A percentile compares a stretch with the other conserved stretches of the same genome.
These are phyloP conservation scores for Suhomyces faveliae DNA, from an alignment of 805 yeast genomes.

Conservation along the genomic window DNA sequence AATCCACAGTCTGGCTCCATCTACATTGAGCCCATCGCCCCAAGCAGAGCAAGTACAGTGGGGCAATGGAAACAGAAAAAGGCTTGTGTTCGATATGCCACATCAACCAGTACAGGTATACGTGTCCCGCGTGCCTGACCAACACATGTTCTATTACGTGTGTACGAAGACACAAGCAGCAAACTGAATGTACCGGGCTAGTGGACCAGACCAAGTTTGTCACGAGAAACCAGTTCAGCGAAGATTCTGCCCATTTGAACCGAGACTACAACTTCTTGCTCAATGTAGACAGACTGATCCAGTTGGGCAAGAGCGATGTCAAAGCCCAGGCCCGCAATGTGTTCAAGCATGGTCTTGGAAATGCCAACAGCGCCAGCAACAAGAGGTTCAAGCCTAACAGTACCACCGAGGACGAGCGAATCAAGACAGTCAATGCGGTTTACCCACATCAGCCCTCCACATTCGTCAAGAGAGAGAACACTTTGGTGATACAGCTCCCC, in stretches of 20 bases:
- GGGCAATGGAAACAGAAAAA: constrained; percentile 8
- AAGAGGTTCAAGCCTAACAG: constrained; percentile 18
- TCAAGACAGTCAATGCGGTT: constrained; percentile 18
- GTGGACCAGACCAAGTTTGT: constrained; percentile 62
- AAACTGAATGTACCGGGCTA: constrained; percentile 62
- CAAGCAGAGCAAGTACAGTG: neutral
- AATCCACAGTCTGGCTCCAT: neutral
- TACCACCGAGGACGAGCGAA: constrained; percentile 22
- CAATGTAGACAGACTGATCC: constrained; percentile 56
- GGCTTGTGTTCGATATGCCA: constrained; percentile 35
- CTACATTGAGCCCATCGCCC: constrained; percentile 3
- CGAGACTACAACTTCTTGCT: constrained; percentile 80
- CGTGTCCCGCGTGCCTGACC: constrained; percentile 74
- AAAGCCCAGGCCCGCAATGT: constrained; percentile 43
- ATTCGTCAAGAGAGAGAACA: constrained; percentile 57
- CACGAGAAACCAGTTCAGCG: constrained; percentile 42
- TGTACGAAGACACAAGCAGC: constrained; percentile 65
- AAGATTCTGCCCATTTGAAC: constrained; percentile 52
- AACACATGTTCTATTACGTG: constrained; percentile 72
- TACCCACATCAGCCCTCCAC: constrained; percentile 29
- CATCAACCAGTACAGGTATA: constrained; percentile 52
- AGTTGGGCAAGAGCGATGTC: constrained; percentile 55
- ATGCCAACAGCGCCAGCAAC: constrained; percentile 16
- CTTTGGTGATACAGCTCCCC: constrained; percentile 60
- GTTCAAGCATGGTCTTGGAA: constrained; percentile 27